These are phyloP conservation scores for Pythium monospermum DNA, from an alignment of 352 stramenopile species.

Conservation along the genomic window DNA sequence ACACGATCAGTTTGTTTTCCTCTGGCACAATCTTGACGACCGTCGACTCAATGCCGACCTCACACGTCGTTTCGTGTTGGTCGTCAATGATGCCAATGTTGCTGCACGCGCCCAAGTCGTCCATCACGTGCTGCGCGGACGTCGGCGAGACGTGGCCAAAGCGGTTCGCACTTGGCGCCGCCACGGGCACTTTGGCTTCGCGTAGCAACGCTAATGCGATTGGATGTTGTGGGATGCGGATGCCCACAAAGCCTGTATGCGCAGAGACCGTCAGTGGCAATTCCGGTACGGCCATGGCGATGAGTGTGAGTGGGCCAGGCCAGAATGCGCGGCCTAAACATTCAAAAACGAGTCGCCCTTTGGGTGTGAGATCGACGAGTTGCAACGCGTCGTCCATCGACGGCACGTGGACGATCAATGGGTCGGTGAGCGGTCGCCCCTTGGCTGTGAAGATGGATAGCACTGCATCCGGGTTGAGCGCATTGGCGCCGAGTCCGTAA, in stretches of 20 bases:
- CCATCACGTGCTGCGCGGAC: conserved; percentile 93
- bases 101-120: conserved; percentile 91
- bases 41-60: conserved; percentile 93
- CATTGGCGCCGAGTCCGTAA: conserved; percentile 98
- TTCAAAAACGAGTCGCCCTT: conserved; percentile 66
- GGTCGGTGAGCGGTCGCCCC: conserved; percentile 93
- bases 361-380: conserved; percentile 83
- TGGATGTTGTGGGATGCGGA: conserved; percentile 92
- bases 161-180: conserved; percentile 97
- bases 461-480: conserved; percentile 90
- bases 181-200: conserved; percentile 90
- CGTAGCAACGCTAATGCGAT: conserved; percentile 90
- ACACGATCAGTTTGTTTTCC: conserved; percentile 78
- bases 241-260: conserved; percentile 96
- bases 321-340: conserved; percentile 91
- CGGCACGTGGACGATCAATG: conserved; percentile 97
- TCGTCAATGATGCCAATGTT: conserved; percentile 87
- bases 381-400: conserved; percentile 78
- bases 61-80: conserved; percentile 45
- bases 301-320: conserved; percentile 97
- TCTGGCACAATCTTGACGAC: conserved; percentile 88
- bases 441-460: conserved; percentile 97
- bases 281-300: conserved; percentile 86
- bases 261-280: conserved; percentile 87
- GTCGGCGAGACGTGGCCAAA: conserved; percentile 99